Evolutionary conservation across 2,329 filamentous ascomycete species (phyloP), one percentile per base, ranked within the genome.

Genomic region (Aspergillus versicolor): DNA sequence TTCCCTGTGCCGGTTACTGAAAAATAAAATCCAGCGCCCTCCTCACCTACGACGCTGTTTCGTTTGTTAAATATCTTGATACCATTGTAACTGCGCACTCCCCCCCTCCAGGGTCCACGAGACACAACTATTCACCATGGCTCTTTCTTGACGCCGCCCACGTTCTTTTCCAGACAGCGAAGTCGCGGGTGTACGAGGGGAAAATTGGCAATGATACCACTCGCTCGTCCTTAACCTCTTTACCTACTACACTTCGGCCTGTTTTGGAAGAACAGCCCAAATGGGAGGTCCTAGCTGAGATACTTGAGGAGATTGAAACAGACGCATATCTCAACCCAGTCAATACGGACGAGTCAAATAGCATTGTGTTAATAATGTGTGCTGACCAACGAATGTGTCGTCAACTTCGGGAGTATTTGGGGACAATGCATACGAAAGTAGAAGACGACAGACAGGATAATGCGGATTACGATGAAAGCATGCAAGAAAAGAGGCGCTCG

Each of bases 341-440:
- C 8, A 77, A 82, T n/a, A 82, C 84, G 55, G 91, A 94, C 71
- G 90, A 92, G 66, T 96, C 92, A 0, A 96, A 92, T 69, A 90
- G 90, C n/a, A 91, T 90, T 2, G 91, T 96, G 49, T 78, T 99
- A 34, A 91, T 99, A 71, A 97, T 99, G 94, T 97, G 93, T 70
- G 88, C 88, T 24, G 93, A 96, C 67, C 86, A 90, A 56, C 86
- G 87, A 55, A 96, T 91, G 8, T 96, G 91, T 68, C 84, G 89
- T 13, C 94, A 99, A 67, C 79, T 99, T 42, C 86, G 91, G 62
- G 93, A 97, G 70, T 97, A 93, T 70, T 78, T 99, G 19, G 89
- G 96, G 71, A 92, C 86, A 6, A 97, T 96, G 91, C 86, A 95
- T 68, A 82, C 92, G 27, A 85, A 84, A 53, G 81, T 52, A 37